Percentiles rank a stretch among this genome's conserved stretches.
Evolutionary conservation across 2,329 filamentous ascomycete genomes (phyloP).

Genomic region (Colletotrichum sp.): DNA sequence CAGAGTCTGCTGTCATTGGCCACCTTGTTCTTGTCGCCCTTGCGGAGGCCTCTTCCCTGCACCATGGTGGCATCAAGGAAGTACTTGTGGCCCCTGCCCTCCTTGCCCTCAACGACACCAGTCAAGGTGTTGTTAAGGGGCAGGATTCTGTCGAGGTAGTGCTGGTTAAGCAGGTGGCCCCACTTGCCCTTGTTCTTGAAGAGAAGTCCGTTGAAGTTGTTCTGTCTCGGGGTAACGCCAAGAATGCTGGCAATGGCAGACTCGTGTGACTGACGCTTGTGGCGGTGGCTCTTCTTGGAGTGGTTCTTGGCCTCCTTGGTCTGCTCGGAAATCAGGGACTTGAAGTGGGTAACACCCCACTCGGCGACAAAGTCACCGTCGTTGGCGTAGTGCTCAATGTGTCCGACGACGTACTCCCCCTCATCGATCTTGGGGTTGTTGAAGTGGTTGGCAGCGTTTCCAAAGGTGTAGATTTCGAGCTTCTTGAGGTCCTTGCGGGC

Average conservation of each 20-base stretch:
- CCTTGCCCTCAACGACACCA: not conserved
- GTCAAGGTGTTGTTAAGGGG: constrained; percentile 29
- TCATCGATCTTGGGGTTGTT: constrained; percentile 63
- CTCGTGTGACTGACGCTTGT: not conserved
- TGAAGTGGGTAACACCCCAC: constrained; percentile 75
- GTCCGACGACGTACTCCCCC: constrained; percentile 58
- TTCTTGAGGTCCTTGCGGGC: constrained; percentile 68
- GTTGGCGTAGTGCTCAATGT: constrained; percentile 84
- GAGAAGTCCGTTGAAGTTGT: constrained; percentile 36
- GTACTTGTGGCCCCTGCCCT: not conserved
- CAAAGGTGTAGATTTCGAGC: constrained; percentile 80
- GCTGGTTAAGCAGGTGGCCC: constrained; percentile 64
- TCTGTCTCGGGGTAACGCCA: not conserved
- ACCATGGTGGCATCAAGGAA: not conserved
- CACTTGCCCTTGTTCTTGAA: constrained; percentile 54
- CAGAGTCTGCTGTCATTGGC: not conserved
- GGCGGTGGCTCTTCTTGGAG: not conserved
- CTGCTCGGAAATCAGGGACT: not conserved
- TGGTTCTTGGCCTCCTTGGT: not conserved
- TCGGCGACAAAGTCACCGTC: constrained; percentile 75
- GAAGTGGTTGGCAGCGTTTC: constrained; percentile 80
- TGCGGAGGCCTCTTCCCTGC: not conserved
- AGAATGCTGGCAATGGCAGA: not conserved
- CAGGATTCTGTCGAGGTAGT: constrained; percentile 67
- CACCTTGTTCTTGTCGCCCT: not conserved